Percentiles rank a stretch among this genome's conserved stretches.
Evolutionary conservation across 2,329 filamentous ascomycete genomes (phyloP).

Genomic region (Fusarium longipes): DNA sequence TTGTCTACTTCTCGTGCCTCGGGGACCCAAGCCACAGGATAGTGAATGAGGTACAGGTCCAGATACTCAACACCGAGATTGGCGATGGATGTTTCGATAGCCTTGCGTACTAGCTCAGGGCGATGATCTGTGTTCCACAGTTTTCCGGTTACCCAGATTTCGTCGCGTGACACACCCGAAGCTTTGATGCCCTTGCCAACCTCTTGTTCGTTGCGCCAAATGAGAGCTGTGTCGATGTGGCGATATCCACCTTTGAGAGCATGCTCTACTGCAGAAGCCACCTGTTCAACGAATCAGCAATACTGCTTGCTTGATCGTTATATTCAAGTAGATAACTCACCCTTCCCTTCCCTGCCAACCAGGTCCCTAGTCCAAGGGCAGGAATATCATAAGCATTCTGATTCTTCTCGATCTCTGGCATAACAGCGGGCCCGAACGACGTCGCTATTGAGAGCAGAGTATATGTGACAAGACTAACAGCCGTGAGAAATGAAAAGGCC

Average conservation of each 20-base stretch:
- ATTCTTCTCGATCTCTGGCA: not conserved
- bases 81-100: slow-evolving; percentile 46
- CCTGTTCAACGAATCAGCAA: slow-evolving; percentile 8
- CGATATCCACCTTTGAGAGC: slow-evolving; percentile 65
- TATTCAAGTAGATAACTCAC: not conserved
- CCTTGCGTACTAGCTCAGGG: slow-evolving; percentile 45
- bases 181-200: slow-evolving; percentile 59
- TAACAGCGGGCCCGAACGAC: not conserved
- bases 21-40: slow-evolving; percentile 43
- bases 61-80: slow-evolving; percentile 50
- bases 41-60: slow-evolving; percentile 50
- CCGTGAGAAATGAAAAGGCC: slow-evolving; percentile 26
- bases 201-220: slow-evolving; percentile 70
- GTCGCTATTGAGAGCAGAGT: slow-evolving; percentile 23
- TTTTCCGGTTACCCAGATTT: slow-evolving; percentile 49
- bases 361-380: slow-evolving; percentile 49
- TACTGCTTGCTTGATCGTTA: rapidly evolving
- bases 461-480: slow-evolving; percentile 17
- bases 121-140: slow-evolving; percentile 52
- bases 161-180: slow-evolving; percentile 43
- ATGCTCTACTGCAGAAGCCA: slow-evolving; percentile 61
- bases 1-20: slow-evolving; percentile 36
- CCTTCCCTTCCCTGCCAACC: slow-evolving; percentile 47
- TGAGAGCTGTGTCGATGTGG: slow-evolving; percentile 67
- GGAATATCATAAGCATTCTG: slow-evolving; percentile 41